These are phyloP conservation scores for Phylloboletellus chloephorus DNA, from an alignment of 1,284 basidiomycete genomes.

Conservation along the genomic window DNA sequence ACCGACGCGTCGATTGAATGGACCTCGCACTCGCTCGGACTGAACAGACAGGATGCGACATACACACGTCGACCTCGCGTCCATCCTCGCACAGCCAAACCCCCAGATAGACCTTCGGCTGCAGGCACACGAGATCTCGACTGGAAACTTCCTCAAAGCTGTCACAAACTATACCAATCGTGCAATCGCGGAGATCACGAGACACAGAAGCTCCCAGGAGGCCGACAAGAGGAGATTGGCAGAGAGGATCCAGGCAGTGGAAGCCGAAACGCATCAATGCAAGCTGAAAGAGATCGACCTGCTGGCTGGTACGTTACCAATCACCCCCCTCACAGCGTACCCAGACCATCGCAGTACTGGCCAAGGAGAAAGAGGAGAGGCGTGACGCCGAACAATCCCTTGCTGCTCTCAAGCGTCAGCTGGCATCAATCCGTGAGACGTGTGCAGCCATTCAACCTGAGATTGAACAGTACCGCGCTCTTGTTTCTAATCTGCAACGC, in stretches of 20 bases:
- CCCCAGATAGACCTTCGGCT: conserved; percentile 64
- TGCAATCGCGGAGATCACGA: conserved; percentile 57
- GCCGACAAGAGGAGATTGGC: conserved; percentile 53
- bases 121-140: conserved; percentile 56
- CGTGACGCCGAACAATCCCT: conserved; percentile 63
- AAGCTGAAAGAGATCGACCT: conserved; percentile 70
- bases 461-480: conserved; percentile 60
- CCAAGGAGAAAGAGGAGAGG: conserved; percentile 63
- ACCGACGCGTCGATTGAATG: conserved; percentile 12
- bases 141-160: conserved; percentile 63
- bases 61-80: conserved; percentile 57
- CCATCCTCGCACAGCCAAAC: conserved; percentile 49
- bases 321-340: not conserved
- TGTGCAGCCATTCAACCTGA: conserved; percentile 56
- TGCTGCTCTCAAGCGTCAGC: conserved; percentile 56
- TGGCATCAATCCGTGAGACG: conserved; percentile 55
- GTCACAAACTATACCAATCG: conserved; percentile 64
- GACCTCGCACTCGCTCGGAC: no score
- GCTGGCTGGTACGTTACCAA: conserved; percentile 47
- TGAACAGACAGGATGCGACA: conserved; percentile 38
- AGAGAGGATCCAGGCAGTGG: conserved; percentile 53
- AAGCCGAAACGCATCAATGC: conserved; percentile 63
- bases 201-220: conserved; percentile 50
- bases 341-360: conserved; percentile 44
- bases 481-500: conserved; percentile 53